Evolutionary conservation across 495 filamentous ascomycete species (phyloP), one percentile per base, ranked within the genome.

Genomic region (Cercophora samala): DNA sequence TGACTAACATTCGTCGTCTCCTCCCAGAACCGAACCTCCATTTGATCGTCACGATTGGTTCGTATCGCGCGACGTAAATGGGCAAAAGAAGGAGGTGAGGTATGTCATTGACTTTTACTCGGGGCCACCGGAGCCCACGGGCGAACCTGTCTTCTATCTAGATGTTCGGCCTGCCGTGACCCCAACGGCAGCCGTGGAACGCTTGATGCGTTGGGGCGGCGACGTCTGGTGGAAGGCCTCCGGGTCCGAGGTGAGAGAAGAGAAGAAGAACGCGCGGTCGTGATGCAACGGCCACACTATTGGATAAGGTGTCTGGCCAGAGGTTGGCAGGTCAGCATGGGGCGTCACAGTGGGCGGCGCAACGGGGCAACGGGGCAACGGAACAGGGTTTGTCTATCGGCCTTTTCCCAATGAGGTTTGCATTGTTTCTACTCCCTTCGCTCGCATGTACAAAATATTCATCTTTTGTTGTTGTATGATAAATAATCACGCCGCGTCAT

Each of bases 21-120:
- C 23, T 64, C 5, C 54, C 67, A 92, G 88, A 15, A 86, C 88
- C 11, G 88, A 90, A 23, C 91, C 92, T 29, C 95, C 95, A n/a
- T 99, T 99, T 72, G 95, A 99, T 78, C 88, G 95, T 63, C 95
- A 99, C 73, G 95, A 99, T 75, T 99, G 95, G 95, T 98, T 88
- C 73, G 90, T 99, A 25, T 83, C 89, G 70, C 85, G 95, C 55
- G 81, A 86, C 23, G 77, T 83, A 19, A 78, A 87, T n/a, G 84
- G 86, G 5, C 29, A 84, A 69, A 76, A 74, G 65, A 88, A 87
- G 74, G 92, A 97, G 82, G 83, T 97, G 56, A 85, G 95, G 67
- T 99, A 99, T 75, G 90, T 99, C 61, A 99, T 99, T 72, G 95
- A 99, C 74, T 99, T 98, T 77, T 99, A 99, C 78, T 89, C 89